Conservation (phyloP, 805 yeast species). For the Kuraishia molischiana region DNA sequence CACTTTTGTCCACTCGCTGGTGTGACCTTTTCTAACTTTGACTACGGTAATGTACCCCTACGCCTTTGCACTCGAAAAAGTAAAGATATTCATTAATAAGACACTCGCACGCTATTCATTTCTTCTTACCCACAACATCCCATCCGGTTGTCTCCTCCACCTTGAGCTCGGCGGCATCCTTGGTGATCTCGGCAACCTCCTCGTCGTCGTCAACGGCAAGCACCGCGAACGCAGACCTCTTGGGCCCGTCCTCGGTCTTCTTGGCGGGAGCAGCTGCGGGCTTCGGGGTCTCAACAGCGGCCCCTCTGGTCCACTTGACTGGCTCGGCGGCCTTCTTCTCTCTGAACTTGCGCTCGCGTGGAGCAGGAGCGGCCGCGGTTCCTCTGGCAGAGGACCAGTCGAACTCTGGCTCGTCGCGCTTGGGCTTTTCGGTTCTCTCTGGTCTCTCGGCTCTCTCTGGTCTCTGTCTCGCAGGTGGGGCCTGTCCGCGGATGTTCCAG, state of each 20-base stretch:
- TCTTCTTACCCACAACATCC: conserved; percentile 35
- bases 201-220: conserved; percentile 43
- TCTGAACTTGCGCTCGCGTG: conserved; percentile 10
- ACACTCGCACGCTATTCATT: too few relatives aligned
- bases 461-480: conserved; percentile 17
- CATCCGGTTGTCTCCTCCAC: conserved; percentile 26
- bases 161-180: neutral
- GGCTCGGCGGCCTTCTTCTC: conserved; percentile 10
- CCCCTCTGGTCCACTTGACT: conserved; percentile 3
- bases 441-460: conserved; percentile 22
- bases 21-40: too few relatives aligned
- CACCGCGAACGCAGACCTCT: conserved; percentile 39
- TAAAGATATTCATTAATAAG: neutral
- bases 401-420: conserved; percentile 28
- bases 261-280: neutral
- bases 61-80: neutral
- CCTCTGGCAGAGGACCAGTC: conserved; percentile 36
- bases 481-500: conserved; percentile 36
- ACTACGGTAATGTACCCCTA: too few relatives aligned
- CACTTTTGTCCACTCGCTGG: neutral
- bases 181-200: conserved; percentile 15
- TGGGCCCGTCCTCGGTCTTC: conserved; percentile 11
- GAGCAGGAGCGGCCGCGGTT: conserved; percentile 3
- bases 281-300: neutral
- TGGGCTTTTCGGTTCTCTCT: conserved; percentile 20